Conservation (phyloP, 2,329 filamentous ascomycete genomes). For the Diaporthe caulivora region DNA sequence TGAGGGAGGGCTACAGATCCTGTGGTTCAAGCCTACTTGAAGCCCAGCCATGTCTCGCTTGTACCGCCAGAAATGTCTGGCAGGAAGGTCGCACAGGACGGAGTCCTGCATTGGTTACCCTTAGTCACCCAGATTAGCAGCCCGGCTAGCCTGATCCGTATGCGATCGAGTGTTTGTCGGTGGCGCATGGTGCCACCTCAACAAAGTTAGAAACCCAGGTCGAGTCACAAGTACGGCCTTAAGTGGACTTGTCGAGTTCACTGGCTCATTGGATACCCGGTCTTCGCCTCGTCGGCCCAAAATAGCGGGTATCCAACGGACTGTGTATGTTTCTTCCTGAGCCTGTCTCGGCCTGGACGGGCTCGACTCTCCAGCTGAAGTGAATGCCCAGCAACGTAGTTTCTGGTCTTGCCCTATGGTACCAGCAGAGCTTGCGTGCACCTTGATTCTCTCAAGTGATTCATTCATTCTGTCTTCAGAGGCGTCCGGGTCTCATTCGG, state of each 20-base stretch:
- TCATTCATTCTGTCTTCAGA: conserved; percentile 10
- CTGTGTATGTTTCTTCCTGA: conserved; percentile 38
- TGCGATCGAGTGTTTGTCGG: conserved; percentile 32
- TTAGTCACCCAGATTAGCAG: conserved; percentile 28
- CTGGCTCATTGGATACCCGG: conserved; percentile 5
- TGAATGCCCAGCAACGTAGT: neutral
- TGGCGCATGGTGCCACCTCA: conserved; percentile 26
- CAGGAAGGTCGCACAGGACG: conserved; percentile 32
- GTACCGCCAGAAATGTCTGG: conserved; percentile 35
- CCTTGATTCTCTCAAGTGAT: conserved; percentile 23
- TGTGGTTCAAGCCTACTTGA: conserved; percentile 27
- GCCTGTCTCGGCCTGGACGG: conserved; percentile 36
- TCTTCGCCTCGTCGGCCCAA: conserved; percentile 31
- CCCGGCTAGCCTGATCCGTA: neutral
- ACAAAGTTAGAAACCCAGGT: neutral
- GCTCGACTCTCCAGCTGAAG: conserved; percentile 19
- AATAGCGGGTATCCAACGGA: conserved; percentile 12
- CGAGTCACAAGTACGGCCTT: conserved; percentile 36
- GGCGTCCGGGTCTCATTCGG: neutral
- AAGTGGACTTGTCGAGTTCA: neutral
- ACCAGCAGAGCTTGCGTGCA: neutral
- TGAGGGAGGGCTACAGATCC: conserved; percentile 20
- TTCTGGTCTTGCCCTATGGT: conserved; percentile 31
- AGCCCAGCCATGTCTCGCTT: conserved; percentile 35
- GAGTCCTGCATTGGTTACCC: conserved; percentile 30